These are phyloP conservation scores for Pseudonitzschia delicatissima DNA, from an alignment of 108 stramenopile species.

Conservation along the genomic window DNA sequence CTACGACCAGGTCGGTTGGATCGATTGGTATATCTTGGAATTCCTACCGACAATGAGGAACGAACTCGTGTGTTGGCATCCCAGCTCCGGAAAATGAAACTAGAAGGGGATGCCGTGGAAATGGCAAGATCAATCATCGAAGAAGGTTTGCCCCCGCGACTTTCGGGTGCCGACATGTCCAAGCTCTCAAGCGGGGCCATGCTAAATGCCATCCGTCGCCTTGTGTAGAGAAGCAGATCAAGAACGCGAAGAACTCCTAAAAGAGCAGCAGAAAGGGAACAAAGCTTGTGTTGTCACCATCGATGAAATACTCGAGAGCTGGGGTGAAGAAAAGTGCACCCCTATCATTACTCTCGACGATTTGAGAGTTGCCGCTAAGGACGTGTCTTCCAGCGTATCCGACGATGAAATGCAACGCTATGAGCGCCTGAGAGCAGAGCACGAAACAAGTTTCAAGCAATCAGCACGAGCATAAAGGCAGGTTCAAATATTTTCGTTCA, in stretches of 20 bases:
- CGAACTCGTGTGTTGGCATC: constrained; percentile 71
- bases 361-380: constrained; percentile 59
- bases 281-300: constrained; percentile 5
- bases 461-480: too few relatives aligned
- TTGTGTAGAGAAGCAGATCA: constrained; percentile 72
- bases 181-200: constrained; percentile 86
- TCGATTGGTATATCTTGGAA: constrained; percentile 90
- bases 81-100: constrained; percentile 81
- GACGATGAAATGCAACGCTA: constrained; percentile 58
- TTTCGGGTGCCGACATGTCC: constrained; percentile 94
- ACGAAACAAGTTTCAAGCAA: background rate
- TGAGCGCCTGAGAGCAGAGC: constrained; percentile 44
- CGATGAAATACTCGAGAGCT: constrained; percentile 53
- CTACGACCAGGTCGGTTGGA: constrained; percentile 97
- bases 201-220: constrained; percentile 64
- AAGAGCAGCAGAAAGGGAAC: constrained; percentile 9
- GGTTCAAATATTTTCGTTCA: too few relatives aligned
- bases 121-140: constrained; percentile 53
- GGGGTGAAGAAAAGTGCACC: constrained; percentile 54
- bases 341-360: constrained; percentile 61
- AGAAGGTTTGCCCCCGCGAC: constrained; percentile 61
- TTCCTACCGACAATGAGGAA: constrained; percentile 65
- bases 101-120: constrained; percentile 61
- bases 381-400: constrained; percentile 67
- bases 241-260: constrained; percentile 37